Percentiles rank a stretch among this genome's conserved stretches.
phyloP scores from a whole-genome alignment of 495 filamentous ascomycete species.

The Aspergillus affinis region DNA sequence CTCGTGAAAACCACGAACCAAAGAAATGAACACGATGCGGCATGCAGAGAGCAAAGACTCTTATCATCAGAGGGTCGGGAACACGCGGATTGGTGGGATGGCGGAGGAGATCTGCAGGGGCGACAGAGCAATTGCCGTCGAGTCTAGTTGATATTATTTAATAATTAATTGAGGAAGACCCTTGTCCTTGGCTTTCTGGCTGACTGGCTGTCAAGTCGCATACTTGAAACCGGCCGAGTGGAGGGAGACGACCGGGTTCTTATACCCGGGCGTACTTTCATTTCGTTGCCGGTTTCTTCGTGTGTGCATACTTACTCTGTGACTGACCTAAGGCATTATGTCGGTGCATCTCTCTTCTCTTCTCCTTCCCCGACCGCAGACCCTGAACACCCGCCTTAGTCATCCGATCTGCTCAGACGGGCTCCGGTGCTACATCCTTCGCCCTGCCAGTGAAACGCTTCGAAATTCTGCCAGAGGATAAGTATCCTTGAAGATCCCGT shows the following conservation, averaged over 20 bases:
- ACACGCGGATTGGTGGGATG: conserved; percentile 9
- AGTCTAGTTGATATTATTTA: too few species aligned
- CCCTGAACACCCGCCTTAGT: not conserved
- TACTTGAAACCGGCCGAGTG: not conserved
- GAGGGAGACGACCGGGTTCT: not conserved
- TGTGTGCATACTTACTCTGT: too few species aligned
- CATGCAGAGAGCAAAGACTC: not conserved
- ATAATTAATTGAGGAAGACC: too few species aligned
- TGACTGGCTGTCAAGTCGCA: not conserved
- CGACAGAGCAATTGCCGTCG: not conserved
- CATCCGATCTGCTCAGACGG: conserved; percentile 2
- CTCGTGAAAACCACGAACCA: not conserved
- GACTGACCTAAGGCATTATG: too few species aligned
- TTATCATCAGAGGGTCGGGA: conserved; percentile 2
- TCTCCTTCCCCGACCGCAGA: too few species aligned
- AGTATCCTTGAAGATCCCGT: conserved; percentile 11
- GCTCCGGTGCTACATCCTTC: not conserved
- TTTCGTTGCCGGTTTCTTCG: too few species aligned
- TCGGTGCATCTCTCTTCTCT: too few species aligned
- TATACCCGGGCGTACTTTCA: not conserved
- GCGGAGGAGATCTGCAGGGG: conserved; percentile 11
- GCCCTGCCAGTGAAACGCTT: not conserved
- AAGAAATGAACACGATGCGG: conserved; percentile 8
- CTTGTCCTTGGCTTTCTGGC: not conserved
- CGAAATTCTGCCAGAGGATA: not conserved